Evolutionary conservation across 352 stramenopile species (phyloP).

Genomic region (Aphanomyces stellatus): DNA sequence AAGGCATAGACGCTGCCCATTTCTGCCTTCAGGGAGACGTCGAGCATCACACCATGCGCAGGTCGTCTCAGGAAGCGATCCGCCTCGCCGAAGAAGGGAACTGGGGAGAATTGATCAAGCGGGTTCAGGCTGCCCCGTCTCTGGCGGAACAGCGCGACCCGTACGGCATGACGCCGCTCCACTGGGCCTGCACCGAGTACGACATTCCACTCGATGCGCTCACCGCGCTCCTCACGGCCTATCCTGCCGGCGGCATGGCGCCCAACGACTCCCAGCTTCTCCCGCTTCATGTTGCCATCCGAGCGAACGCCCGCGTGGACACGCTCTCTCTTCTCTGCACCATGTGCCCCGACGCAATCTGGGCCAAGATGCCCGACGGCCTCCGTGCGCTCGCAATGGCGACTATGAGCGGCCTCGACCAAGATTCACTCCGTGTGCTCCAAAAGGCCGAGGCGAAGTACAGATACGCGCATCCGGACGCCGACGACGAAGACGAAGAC

Average conservation of each 20-base stretch:
- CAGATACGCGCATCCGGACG: slow-evolving; percentile 11
- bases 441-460: slow-evolving; percentile 62
- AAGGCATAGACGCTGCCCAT: too few species aligned
- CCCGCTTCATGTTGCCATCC: slow-evolving; percentile 75
- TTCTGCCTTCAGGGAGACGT: too few species aligned
- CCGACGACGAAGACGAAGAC: background rate
- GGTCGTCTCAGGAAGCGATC: slow-evolving; percentile 67
- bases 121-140: slow-evolving; percentile 45
- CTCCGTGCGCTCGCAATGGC: slow-evolving; percentile 64
- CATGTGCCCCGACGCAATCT: slow-evolving; percentile 50
- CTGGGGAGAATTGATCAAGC: slow-evolving; percentile 53
- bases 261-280: slow-evolving; percentile 79
- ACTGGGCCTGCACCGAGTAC: slow-evolving; percentile 78
- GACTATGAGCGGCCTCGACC: slow-evolving; percentile 40
- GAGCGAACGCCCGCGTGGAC: slow-evolving; percentile 37
- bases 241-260: slow-evolving; percentile 63
- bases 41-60: too few species aligned
- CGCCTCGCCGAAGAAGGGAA: slow-evolving; percentile 74
- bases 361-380: slow-evolving; percentile 59
- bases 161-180: slow-evolving; percentile 74
- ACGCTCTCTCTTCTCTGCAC: slow-evolving; percentile 54
- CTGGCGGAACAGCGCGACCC: slow-evolving; percentile 72
- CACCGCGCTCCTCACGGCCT: slow-evolving; percentile 51
- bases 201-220: slow-evolving; percentile 57
- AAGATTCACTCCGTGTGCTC: slow-evolving; percentile 47